phyloP scores from a whole-genome alignment of 441 rosid species.

The Cnidoscolus chayamansa region DNA sequence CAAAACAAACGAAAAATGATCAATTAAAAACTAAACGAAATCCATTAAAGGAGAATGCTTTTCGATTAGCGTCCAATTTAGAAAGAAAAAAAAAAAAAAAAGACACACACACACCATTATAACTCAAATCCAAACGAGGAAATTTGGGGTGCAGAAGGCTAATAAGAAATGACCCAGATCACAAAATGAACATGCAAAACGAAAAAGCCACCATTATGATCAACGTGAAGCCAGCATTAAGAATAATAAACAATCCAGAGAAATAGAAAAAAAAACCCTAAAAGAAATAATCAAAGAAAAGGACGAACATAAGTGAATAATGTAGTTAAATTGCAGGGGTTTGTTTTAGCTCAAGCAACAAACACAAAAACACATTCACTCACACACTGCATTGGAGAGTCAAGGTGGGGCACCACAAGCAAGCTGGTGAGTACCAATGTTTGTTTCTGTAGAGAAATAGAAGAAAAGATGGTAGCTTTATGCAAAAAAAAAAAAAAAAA shows the following conservation, averaged over 20 bases:
- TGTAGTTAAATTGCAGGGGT: constrained; percentile 17
- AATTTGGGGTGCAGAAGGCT: constrained; percentile 1
- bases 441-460: neutral
- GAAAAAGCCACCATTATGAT: constrained; percentile 5
- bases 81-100: constrained; percentile 8
- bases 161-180: constrained; percentile 20
- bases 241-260: neutral
- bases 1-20: neutral
- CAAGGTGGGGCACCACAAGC: constrained; percentile 1
- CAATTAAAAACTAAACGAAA: constrained; percentile 8
- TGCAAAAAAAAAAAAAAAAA: neutral
- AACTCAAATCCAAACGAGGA: constrained; percentile 20
- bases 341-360: constrained; percentile 23
- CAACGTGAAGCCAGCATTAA: neutral
- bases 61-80: neutral
- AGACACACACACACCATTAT: neutral
- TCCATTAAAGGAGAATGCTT: neutral
- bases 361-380: constrained; percentile 2
- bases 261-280: constrained; percentile 2
- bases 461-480: neutral
- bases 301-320: neutral
- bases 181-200: constrained; percentile 23
- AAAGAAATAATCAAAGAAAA: constrained; percentile 12
- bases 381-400: constrained; percentile 8
- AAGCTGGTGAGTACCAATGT: neutral